Base-by-base conservation (phyloP, 106 monocot genomes). In the Posidonia australis region DNA sequence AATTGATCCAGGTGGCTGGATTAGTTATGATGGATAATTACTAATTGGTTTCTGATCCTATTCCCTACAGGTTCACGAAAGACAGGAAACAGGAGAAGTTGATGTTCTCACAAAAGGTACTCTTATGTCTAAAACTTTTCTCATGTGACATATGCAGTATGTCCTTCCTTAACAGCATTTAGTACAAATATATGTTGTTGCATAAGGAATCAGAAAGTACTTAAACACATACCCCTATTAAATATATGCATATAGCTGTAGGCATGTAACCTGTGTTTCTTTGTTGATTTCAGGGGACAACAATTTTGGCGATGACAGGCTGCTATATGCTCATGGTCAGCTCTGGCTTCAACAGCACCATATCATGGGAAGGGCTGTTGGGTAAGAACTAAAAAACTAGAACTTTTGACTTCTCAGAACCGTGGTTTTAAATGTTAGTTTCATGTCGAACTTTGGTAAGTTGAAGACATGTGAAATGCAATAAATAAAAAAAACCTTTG, bases 311-410 rank as follows among this genome's bases (percentile, higher is more conserved):
- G 87, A 92, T 78, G 92, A 92, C 51, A 79, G 92, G 49, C 68
- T 82, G 64, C 76, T 87, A 0, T 92, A 92, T 76, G 92, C 84
- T 66, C 84, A 72, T 9, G 92, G 92, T 1, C 92, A 92, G 74
- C 84, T 92, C 63, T 92, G 92, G 92, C 87, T 92, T 70, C 82
- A 88, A 65, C 79, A 72, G 22, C 82, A 92, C 64, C 92, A 92
- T 60, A 88, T 92, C 31, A 92, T 87, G 84, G 87, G 92, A 12
- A 80, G 92, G 13, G 87, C 87, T 57, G 82, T 92, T 9, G 92
- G 92, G 92, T 88, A 66, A 73, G 79, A 20, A 74, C 41, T 12
- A 32, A 12, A 46, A 13, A 3, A 51, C 13, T 43, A 26, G 13
- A 36, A 10, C 13, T 61, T 28, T 36, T 61, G 2, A n/a, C 1